Percentiles rank a stretch among this genome's conserved stretches.
Evolutionary conservation across 2,329 filamentous ascomycete genomes (phyloP).

Genomic region (Arthrobotrys entomopaga): DNA sequence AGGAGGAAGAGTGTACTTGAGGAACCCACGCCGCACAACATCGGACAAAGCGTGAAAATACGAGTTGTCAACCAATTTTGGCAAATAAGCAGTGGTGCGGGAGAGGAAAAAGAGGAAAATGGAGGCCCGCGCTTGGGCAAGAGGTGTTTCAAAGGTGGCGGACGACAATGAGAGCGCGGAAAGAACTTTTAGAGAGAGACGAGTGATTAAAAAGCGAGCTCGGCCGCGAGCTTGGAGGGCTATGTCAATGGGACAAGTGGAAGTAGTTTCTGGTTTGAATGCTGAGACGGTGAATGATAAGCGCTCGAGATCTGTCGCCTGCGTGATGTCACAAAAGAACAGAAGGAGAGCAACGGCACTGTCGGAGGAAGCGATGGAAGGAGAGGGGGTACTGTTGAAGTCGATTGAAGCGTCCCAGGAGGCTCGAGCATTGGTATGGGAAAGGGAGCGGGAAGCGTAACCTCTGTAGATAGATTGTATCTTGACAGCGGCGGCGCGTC

Average conservation of each 20-base stretch:
- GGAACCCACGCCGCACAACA: slow-evolving; percentile 11
- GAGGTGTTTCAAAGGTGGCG: not conserved
- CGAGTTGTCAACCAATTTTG: slow-evolving; percentile 15
- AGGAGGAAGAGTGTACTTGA: not conserved
- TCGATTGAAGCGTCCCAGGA: slow-evolving; percentile 32
- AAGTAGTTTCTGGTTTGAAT: slow-evolving; percentile 10
- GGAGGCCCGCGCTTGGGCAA: not conserved
- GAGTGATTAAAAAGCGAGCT: slow-evolving; percentile 14
- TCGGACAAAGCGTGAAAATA: slow-evolving; percentile 25
- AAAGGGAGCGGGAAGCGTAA: slow-evolving; percentile 14
- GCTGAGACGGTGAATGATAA: slow-evolving; percentile 20
- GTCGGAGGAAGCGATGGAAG: not conserved
- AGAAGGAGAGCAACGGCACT: slow-evolving; percentile 38
- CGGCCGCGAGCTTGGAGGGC: slow-evolving; percentile 14
- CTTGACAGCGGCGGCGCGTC: slow-evolving; percentile 24
- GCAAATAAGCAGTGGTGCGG: slow-evolving; percentile 16
- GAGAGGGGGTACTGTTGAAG: slow-evolving; percentile 4
- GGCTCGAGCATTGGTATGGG: not conserved
- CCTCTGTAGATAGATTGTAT: slow-evolving; percentile 46
- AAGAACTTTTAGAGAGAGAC: slow-evolving; percentile 16
- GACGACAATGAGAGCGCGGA: slow-evolving; percentile 19
- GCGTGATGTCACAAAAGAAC: slow-evolving; percentile 24
- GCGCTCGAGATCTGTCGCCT: slow-evolving; percentile 18
- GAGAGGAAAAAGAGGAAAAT: slow-evolving; percentile 32
- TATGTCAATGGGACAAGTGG: not conserved